Conservation (phyloP, 2,329 filamentous ascomycete genomes). For the Trichoderma sp. region DNA sequence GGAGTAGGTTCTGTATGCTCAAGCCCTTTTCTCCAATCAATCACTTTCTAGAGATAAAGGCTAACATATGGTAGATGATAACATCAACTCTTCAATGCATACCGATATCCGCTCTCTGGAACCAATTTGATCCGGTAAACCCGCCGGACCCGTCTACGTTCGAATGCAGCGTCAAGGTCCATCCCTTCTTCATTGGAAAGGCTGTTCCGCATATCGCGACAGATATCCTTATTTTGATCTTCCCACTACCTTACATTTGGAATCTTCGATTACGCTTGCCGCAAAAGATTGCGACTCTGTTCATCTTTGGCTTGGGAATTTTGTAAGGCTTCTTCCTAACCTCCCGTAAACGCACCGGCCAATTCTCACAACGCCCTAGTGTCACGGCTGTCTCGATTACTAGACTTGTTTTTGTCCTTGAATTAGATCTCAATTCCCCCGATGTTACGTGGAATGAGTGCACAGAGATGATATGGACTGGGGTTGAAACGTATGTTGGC, state of each 20-base stretch:
- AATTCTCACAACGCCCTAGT: background rate
- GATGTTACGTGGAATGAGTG: constrained; percentile 34
- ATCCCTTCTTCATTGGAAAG: constrained; percentile 32
- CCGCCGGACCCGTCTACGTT: constrained; percentile 20
- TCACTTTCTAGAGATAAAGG: background rate
- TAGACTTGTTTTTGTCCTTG: constrained; percentile 25
- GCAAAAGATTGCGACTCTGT: constrained; percentile 30
- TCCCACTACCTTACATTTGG: constrained; percentile 33
- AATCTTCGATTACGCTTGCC: constrained; percentile 28
- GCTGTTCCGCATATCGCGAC: constrained; percentile 32
- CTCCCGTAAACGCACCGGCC: background rate
- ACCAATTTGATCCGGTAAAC: constrained; percentile 23
- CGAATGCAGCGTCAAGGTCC: constrained; percentile 27
- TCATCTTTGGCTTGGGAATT: constrained; percentile 32
- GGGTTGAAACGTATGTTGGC: constrained; percentile 31
- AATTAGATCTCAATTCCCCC: constrained; percentile 24
- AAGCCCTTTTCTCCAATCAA: background rate
- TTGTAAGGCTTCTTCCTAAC: constrained; percentile 26
- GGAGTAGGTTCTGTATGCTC: constrained; percentile 14
- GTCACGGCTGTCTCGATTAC: constrained; percentile 28
- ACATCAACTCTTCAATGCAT: constrained; percentile 27
- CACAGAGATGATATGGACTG: constrained; percentile 27
- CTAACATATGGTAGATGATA: constrained; percentile 1
- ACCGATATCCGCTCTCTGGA: constrained; percentile 29
- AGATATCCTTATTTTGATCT: constrained; percentile 31